Conservation (phyloP, 1,139 yeast genomes). For the Candida sp. region DNA sequence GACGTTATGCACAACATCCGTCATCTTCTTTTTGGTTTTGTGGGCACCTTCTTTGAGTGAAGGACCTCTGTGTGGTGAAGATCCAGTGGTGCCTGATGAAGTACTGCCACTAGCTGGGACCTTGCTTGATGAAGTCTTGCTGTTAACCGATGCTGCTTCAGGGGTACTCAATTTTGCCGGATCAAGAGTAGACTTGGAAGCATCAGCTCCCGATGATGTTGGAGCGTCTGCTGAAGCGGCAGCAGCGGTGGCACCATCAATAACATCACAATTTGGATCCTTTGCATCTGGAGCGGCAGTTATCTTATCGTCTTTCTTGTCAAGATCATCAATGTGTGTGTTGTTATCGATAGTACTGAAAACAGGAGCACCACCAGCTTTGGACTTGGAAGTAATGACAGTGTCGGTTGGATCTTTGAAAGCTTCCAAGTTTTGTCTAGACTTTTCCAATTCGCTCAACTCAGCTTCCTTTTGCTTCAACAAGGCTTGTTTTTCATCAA, state of each 20-base stretch:
- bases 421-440: slow-evolving; percentile 21
- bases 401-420: slow-evolving; percentile 34
- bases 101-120: neutral
- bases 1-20: slow-evolving; percentile 6
- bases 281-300: slow-evolving; percentile 1
- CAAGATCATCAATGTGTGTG: slow-evolving; percentile 23
- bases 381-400: slow-evolving; percentile 26
- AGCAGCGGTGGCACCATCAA: slow-evolving; percentile 15
- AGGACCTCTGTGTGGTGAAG: neutral
- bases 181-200: slow-evolving; percentile 2
- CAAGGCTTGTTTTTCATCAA: slow-evolving; percentile 9
- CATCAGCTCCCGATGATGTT: neutral
- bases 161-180: neutral
- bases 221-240: slow-evolving; percentile 4
- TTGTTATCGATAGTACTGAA: slow-evolving; percentile 45
- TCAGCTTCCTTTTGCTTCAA: slow-evolving; percentile 17
- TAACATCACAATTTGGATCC: slow-evolving; percentile 13
- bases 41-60: neutral
- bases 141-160: neutral
- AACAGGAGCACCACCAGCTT: slow-evolving; percentile 20
- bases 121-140: neutral
- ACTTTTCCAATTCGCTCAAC: slow-evolving; percentile 8
- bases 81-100: neutral
- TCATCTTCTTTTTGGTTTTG: neutral
- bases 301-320: slow-evolving; percentile 8